Evolutionary conservation across 805 yeast genomes (phyloP).

Genomic region (Jamesozyma spencerorum): DNA sequence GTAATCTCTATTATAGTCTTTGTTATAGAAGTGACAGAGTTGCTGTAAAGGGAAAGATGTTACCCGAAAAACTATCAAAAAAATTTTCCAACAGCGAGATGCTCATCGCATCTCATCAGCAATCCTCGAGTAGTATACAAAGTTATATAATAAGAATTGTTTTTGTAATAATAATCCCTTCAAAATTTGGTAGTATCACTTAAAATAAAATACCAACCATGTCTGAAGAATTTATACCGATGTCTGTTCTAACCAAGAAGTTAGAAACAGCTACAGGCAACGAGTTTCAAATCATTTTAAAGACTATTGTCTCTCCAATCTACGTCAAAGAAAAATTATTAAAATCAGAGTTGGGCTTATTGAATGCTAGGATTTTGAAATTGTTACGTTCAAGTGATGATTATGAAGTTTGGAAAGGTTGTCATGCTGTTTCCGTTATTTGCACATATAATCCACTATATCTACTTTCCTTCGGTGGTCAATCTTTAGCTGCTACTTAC

Average conservation of each 20-base stretch:
- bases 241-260: constrained; percentile 20
- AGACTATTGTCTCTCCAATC: constrained; percentile 17
- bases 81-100: background rate
- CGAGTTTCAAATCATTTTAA: constrained; percentile 24
- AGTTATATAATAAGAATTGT: no score
- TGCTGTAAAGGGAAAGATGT: no score
- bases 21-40: no score
- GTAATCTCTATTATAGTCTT: no score
- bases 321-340: constrained; percentile 26
- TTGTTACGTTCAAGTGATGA: constrained; percentile 37
- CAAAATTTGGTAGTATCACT: no score
- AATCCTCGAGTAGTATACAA: background rate
- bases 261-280: constrained; percentile 22
- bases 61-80: no score
- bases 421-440: constrained; percentile 42
- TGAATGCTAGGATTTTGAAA: constrained; percentile 33
- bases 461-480: constrained; percentile 27
- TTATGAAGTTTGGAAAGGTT: constrained; percentile 51
- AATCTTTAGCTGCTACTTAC: constrained; percentile 21
- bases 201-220: no score
- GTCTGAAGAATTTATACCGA: constrained; percentile 15
- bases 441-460: constrained; percentile 30
- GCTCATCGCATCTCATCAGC: background rate
- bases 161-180: no score
- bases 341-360: constrained; percentile 26